Conservation (phyloP, 805 yeast genomes). For the Candida coquimbonensis region DNA sequence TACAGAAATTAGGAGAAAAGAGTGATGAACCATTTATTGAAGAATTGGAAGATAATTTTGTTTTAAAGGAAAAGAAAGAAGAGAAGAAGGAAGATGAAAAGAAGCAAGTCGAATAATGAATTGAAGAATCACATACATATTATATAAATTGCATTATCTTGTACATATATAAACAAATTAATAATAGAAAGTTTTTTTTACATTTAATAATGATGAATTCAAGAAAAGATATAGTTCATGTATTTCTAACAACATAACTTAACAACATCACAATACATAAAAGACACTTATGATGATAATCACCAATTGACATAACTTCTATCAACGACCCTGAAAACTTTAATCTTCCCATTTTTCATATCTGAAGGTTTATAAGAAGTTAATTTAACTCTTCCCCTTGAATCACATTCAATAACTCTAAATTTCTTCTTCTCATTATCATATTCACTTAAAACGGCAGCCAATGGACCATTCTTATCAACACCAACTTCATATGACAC, state of each 20-base stretch:
- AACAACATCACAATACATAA: neutral
- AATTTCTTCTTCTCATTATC: slow-evolving; percentile 68
- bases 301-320: slow-evolving; percentile 71
- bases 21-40: neutral
- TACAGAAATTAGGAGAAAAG: neutral
- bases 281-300: neutral
- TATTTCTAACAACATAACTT: neutral
- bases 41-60: neutral
- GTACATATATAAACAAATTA: neutral
- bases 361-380: slow-evolving; percentile 64
- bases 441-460: slow-evolving; percentile 61
- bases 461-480: slow-evolving; percentile 52
- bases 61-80: no score
- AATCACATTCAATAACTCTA: slow-evolving; percentile 54
- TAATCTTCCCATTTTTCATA: slow-evolving; percentile 69
- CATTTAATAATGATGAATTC: neutral
- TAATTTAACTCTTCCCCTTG: slow-evolving; percentile 44
- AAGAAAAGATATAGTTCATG: neutral
- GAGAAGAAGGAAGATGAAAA: neutral
- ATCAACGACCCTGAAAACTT: slow-evolving; percentile 75
- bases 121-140: no score
- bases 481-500: slow-evolving; percentile 55
- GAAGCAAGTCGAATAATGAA: no score
- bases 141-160: neutral
- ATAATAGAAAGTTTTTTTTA: no score